Base-by-base conservation (phyloP, 2,329 filamentous ascomycete species). In the Capronia epimyces region DNA sequence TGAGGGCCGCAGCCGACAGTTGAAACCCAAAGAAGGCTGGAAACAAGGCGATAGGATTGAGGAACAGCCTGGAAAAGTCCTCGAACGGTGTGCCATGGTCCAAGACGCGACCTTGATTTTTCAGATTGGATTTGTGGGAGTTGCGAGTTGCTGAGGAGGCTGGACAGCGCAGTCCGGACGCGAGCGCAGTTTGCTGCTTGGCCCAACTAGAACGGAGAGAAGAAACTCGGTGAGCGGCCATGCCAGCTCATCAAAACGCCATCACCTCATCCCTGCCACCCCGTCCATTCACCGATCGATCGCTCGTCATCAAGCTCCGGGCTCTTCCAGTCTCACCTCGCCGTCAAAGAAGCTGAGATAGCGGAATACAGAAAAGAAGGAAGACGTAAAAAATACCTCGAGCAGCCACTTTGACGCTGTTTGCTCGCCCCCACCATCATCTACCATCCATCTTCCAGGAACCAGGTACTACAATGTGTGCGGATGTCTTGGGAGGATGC, bases 41-140 rank as follows among this genome's bases (percentile, higher is more conserved):
- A 27, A 40, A 46, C 27, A 32, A 22, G 31, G 40, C 41, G 21
- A 41, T 25, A 40, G 12, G 15, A 21, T 52, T 44, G 42, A 47
- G 40, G 37, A 43, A 18, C 37, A 34, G 43, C 43, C 46, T 49
- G 32, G 42, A 50, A 16, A 21, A 22, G 21, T 39, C 44, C 21
- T 47, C 20, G 21, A 34, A 44, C 44, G 16, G 37, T 32, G 36
- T 50, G 50, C 54, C 54, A 56, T 56, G 40, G 18, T 51, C 36
- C 16, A 21, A 34, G n/a, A 20, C 24, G 48, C 34, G 37, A 32
- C 34, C 37, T 18, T n/a, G 5, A 13, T 6, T 27, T 10, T 27
- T 27, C 24, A 27, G 10, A 10, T 27, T 27, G 24, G 24, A 27
- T 27, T 10, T 27, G 24, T 27, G n/a, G n/a, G 27, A 7, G 13